Conservation (phyloP, 2,329 filamentous ascomycete species). For the Periconia sp. region DNA sequence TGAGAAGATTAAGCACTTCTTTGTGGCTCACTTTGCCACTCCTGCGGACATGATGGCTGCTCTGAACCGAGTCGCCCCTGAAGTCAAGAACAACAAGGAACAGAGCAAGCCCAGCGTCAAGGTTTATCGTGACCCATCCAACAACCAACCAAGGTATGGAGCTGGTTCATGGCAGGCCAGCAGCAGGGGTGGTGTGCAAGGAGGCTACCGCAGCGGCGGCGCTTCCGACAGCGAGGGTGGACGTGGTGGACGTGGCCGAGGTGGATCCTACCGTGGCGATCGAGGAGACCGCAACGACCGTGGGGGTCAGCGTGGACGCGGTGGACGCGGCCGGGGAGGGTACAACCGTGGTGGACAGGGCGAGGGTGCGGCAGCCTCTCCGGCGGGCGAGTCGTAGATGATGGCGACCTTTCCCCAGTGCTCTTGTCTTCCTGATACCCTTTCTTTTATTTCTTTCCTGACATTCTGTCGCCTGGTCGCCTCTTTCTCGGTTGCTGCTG, state of each 20-base stretch:
- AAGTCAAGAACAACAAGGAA: slow-evolving; percentile 74
- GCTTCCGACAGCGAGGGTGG: slow-evolving; percentile 77
- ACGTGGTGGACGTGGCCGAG: slow-evolving; percentile 58
- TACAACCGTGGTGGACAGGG: slow-evolving; percentile 35
- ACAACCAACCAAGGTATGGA: slow-evolving; percentile 50
- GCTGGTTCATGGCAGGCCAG: slow-evolving; percentile 65
- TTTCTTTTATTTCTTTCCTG: slow-evolving; percentile 22
- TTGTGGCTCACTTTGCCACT: slow-evolving; percentile 82
- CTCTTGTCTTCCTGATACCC: slow-evolving; percentile 34
- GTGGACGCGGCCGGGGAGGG: slow-evolving; percentile 31
- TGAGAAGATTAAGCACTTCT: slow-evolving; percentile 75
- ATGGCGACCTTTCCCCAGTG: slow-evolving; percentile 12
- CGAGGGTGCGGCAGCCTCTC: slow-evolving; percentile 36
- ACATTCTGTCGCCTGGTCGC: slow-evolving; percentile 11
- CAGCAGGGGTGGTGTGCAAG: slow-evolving; percentile 61
- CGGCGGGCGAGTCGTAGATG: slow-evolving; percentile 42
- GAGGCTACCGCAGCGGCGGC: slow-evolving; percentile 78
- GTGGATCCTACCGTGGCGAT: slow-evolving; percentile 48
- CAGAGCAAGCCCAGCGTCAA: slow-evolving; percentile 80
- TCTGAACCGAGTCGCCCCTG: slow-evolving; percentile 71
- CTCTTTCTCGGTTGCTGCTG: slow-evolving; percentile 4
- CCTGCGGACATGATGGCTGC: slow-evolving; percentile 79
- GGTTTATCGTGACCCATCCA: slow-evolving; percentile 72
- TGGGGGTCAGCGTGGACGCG: slow-evolving; percentile 30
- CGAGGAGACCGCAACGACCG: slow-evolving; percentile 47